Conservation (phyloP, 768 basidiomycete species). For the Leccinum rimulosum region DNA sequence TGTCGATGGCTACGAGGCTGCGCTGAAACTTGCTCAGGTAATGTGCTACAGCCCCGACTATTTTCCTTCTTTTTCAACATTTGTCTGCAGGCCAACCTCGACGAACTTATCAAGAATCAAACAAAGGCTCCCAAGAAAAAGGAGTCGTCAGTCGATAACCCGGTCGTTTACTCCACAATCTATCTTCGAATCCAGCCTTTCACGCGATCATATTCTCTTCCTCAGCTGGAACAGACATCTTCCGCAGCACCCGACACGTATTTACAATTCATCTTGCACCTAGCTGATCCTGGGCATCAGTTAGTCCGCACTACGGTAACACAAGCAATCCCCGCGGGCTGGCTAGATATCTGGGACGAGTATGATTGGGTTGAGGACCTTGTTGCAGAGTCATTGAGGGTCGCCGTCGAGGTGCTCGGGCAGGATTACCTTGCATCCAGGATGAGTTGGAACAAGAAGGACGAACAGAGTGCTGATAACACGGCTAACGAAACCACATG, state of each 20-base stretch:
- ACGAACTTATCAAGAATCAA: conserved; percentile 70
- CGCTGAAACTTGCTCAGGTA: conserved; percentile 82
- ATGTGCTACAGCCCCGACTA: conserved; percentile 7
- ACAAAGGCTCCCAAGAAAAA: conserved; percentile 30
- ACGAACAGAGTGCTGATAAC: conserved; percentile 6
- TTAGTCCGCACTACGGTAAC: conserved; percentile 76
- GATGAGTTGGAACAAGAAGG: conserved; percentile 73
- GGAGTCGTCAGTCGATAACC: conserved; percentile 42
- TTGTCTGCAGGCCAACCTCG: conserved; percentile 63
- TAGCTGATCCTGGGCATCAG: conserved; percentile 77
- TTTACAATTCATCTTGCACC: conserved; percentile 62
- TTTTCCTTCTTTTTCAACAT: conserved; percentile 1
- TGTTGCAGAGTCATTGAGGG: conserved; percentile 80
- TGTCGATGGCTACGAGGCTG: conserved; percentile 83
- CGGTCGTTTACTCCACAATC: conserved; percentile 83
- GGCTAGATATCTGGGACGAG: conserved; percentile 89
- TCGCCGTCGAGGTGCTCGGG: conserved; percentile 86
- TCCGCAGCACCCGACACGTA: conserved; percentile 33
- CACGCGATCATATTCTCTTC: conserved; percentile 52
- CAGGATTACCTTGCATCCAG: conserved; percentile 86
- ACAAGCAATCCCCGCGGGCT: conserved; percentile 78
- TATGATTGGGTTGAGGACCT: conserved; percentile 97
- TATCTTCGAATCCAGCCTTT: conserved; percentile 94
- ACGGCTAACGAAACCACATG: conserved; percentile 9
- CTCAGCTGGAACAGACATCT: conserved; percentile 27